Base-by-base conservation (phyloP, 139 green algal genomes). In the Coelastrella sp. region DNA sequence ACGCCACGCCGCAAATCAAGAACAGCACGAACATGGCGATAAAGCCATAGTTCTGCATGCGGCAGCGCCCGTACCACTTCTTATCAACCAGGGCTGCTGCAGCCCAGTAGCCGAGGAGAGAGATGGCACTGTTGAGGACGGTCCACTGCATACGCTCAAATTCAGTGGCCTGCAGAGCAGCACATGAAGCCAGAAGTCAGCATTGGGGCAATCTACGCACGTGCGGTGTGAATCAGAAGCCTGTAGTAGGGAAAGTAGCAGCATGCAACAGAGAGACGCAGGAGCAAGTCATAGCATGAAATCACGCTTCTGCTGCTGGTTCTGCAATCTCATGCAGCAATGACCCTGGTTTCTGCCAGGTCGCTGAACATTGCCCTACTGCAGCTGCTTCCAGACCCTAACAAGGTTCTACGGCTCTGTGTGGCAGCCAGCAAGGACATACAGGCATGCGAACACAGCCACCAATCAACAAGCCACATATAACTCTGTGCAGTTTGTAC, bases 91-190 rank as follows among this genome's bases (percentile, higher is more conserved):
- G 61, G 3, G 89, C 91, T 19, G 96, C 96, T 16, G 95, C 93
- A 13, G 87, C 81, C 83, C 94, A 98, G 93, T 98, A 96, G 47
- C 95, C 96, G 0, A 94, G 59, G 5, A 98, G 91, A 0, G 96
- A 93, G 6, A 98, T 88, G 47, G 92, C 88, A 61, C 78, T 93
- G 92, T 98, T 98, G 5, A 98, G 92, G 47, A 96, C 87, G 0
- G 94, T 97, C 95, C 95, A 98, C 73, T 95, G 86, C 74, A 95
- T 92, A 22, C 86, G 91, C 61, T 90, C 90, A 61, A 95, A 93
- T 4, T 96, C 58, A 10, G 80, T 89, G 76, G 95, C 90, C 7
- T 66, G 71, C 14, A 90, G 80, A 80, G 76, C 88, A 80, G 2
- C 8, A 4, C 4, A 10, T 20, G 73, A 20, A 78, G n/a, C 73